A percentile compares a stretch with the other conserved stretches of the same genome.
phyloP scores from a whole-genome alignment of 1,284 basidiomycete species.

The Cutaneotrichosporon cyanovorans region DNA sequence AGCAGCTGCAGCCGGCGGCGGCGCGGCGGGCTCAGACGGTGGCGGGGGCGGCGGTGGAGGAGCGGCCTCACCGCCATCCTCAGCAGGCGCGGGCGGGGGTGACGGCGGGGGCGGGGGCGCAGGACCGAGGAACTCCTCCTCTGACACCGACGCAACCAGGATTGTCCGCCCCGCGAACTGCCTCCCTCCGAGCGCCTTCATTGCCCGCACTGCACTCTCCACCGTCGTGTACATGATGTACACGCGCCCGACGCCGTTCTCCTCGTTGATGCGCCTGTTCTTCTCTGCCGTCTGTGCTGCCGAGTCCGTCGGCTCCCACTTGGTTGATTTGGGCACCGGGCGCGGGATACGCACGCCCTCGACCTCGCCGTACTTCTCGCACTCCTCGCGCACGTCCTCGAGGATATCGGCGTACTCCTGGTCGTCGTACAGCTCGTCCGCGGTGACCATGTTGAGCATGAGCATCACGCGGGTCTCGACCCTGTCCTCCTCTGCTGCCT shows the following conservation, averaged over 20 bases:
- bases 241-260: slow-evolving; percentile 83
- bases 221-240: slow-evolving; percentile 74
- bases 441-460: slow-evolving; percentile 97
- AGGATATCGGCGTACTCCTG: slow-evolving; percentile 88
- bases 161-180: slow-evolving; percentile 89
- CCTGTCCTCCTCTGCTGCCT: slow-evolving; percentile 53
- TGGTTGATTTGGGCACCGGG: slow-evolving; percentile 65
- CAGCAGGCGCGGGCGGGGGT: slow-evolving; percentile 16
- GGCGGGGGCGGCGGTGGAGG: slow-evolving; percentile 8
- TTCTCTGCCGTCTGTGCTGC: slow-evolving; percentile 52
- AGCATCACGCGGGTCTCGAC: slow-evolving; percentile 68
- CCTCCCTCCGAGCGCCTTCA: slow-evolving; percentile 78
- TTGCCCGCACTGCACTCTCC: slow-evolving; percentile 58
- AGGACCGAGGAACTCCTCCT: slow-evolving; percentile 45
- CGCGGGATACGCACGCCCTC: slow-evolving; percentile 82
- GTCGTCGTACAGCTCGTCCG: slow-evolving; percentile 86
- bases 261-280: slow-evolving; percentile 60
- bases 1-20: slow-evolving; percentile 5
- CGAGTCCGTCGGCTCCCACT: slow-evolving; percentile 63
- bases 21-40: not conserved
- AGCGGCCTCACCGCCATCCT: slow-evolving; percentile 12
- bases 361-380: slow-evolving; percentile 69
- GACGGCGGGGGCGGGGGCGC: slow-evolving; percentile 38
- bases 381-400: slow-evolving; percentile 92
- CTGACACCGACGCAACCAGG: slow-evolving; percentile 46